Base-by-base conservation (phyloP, 2,329 filamentous ascomycete genomes). In the Phialocephala sp. region DNA sequence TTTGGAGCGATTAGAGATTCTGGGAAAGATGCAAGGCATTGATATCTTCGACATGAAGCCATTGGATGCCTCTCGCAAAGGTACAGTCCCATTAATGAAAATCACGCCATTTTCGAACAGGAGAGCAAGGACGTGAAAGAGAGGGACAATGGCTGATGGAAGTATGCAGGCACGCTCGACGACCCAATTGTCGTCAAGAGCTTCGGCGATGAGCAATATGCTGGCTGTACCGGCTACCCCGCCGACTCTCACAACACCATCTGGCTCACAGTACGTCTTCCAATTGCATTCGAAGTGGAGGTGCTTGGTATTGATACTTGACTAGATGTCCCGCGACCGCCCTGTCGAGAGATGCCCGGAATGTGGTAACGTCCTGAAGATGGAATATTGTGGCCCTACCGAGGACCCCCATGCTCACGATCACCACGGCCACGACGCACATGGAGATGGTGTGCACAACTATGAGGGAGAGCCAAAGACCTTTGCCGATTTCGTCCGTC, bases 1-100 rank as follows among this genome's bases (percentile, higher is more conserved):
- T 91, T 87, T 98, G 67, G 95, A 99, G 86, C 94, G 95, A 88
- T 88, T 99, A 75, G 95, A 99, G 83, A 95, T 99, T 77, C 86
- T 99, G 79, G 95, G 95, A 83, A 99, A 99, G 89, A 97, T 98
- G 91, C 93, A 98, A 86, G 94, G 95, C 73, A 85, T 97, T 76
- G 95, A 99, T 79, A 85, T 98, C 79, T 99, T 99, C 84, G 94
- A 99, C 84, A 97, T 98, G 95, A 90, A 89, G 81, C 95, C 95
- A 70, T 88, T 99, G 75, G 95, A 98, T 80, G 86, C 94, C 71
- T 95, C 91, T 80, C 90, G 95, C 78, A 87, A 87, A 81, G 94
- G 94, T 92, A 85, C 72, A 18, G 39, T 27, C 54, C n/a, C 22
- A 36, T 11, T 14, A 35, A 55, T 71, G 20, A 45, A 27, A 63